Base-by-base conservation (phyloP, 2,329 filamentous ascomycete genomes). In the Stemphylium vesicarium region DNA sequence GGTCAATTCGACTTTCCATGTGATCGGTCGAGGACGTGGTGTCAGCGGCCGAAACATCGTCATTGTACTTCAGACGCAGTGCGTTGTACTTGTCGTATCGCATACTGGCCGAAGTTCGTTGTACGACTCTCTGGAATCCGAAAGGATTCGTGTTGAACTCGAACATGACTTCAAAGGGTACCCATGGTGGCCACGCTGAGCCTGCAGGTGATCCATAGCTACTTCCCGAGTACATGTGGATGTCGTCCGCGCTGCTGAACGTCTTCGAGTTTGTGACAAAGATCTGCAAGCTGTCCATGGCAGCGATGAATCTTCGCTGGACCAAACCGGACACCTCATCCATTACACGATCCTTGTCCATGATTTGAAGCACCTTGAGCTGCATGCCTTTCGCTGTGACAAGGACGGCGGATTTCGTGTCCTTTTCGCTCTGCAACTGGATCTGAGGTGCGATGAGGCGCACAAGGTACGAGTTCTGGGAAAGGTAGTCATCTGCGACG, bases 1-100 rank as follows among this genome's bases (percentile, higher is more conserved):
- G 94, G 75, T 99, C 95, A 79, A 97, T 94, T n/a, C 92, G 86
- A 62, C 82, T 88, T 72, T 96, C 91, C 42, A 82, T 77, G 59
- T 80, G 83, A 44, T 88, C 85, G 40, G 81, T 77, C 12, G 75
- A 71, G 11, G 77, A 74, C 12, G 73, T 76, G 12, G 75, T 70
- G 37, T 86, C 86, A 13, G 86, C 84, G 20, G 85, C 85, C 58
- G 88, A 90, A 56, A 99, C 88, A 70, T 96, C 92, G 62, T 98
- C 94, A 59, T 96, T 96, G 77, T 96, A 97, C 77, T 99, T 99
- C 59, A 99, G 82, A 60, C 95, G 92, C 50, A 99, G 82, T 12
- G 92, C 94, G 75, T 99, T 99, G 86, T 94, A 97, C 77, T 99
- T 98, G 81, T 99, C 94, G 74, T 96, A 98, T 56, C 94, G 88